These are phyloP conservation scores for Mycena crocata DNA, from an alignment of 768 basidiomycete species.

Conservation along the genomic window DNA sequence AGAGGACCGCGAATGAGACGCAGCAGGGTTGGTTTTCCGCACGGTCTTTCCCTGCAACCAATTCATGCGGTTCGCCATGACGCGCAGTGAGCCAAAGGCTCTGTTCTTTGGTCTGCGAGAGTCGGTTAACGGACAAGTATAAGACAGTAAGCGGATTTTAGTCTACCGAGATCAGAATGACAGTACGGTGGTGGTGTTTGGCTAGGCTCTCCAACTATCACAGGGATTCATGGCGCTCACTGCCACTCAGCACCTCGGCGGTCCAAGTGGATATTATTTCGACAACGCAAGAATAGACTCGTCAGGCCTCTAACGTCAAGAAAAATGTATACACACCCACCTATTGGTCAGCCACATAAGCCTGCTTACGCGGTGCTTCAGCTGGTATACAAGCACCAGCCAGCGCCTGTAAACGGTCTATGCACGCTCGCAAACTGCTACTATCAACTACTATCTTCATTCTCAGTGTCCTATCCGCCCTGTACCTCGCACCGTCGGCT, in stretches of 20 bases:
- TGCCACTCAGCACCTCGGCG: too few species aligned
- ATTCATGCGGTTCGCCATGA: constrained; percentile 37
- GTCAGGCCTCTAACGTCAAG: neutral
- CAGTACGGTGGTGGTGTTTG: too few species aligned
- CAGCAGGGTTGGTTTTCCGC: constrained; percentile 66
- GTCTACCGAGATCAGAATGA: too few species aligned
- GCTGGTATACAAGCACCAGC: neutral
- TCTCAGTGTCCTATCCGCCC: constrained; percentile 2
- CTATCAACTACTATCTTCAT: constrained; percentile 8
- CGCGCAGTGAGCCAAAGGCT: too few species aligned
- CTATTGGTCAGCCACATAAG: neutral
- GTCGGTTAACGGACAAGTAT: too few species aligned
- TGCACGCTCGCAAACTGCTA: constrained; percentile 4
- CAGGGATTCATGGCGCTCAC: too few species aligned
- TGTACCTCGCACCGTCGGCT: neutral
- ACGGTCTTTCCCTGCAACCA: constrained; percentile 85
- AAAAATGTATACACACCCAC: neutral
- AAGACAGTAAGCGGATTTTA: too few species aligned
- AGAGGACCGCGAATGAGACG: constrained; percentile 64
- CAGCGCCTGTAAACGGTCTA: neutral
- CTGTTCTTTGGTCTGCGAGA: neutral
- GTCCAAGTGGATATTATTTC: too few species aligned
- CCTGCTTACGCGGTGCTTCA: neutral
- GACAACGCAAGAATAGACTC: too few species aligned
- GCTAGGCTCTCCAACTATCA: too few species aligned